Conservation (phyloP, 192 early-diverging fungal genomes). For the Linnemannia hyalina region DNA sequence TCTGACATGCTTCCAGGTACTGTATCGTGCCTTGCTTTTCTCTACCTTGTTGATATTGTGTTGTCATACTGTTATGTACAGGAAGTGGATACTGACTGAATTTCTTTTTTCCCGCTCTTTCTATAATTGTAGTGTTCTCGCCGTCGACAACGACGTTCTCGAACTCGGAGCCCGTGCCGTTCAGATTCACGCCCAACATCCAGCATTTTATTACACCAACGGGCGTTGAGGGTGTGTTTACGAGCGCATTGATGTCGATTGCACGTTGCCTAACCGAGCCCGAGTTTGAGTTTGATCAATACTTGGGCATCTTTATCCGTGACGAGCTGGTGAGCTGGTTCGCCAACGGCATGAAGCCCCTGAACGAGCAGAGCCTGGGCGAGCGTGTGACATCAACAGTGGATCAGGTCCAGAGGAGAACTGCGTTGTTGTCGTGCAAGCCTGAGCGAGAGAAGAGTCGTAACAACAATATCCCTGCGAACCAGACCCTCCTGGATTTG, state of each 20-base stretch:
- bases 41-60: not conserved
- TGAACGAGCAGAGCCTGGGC: conserved; percentile 73
- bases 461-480: conserved; percentile 66
- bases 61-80: not conserved
- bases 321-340: conserved; percentile 93
- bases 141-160: conserved; percentile 64
- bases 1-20: conserved; percentile 88
- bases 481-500: conserved; percentile 92
- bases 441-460: conserved; percentile 79
- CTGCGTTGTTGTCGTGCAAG: conserved; percentile 79
- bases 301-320: conserved; percentile 92
- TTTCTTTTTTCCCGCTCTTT: not conserved
- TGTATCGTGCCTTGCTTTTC: not conserved
- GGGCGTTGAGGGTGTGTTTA: conserved; percentile 95
- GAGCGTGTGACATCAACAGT: conserved; percentile 81
- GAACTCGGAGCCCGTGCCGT: conserved; percentile 91
- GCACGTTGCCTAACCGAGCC: conserved; percentile 85
- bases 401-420: conserved; percentile 76
- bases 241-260: conserved; percentile 86
- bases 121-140: conserved; percentile 54
- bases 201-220: conserved; percentile 94
- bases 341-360: conserved; percentile 67
- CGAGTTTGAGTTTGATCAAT: conserved; percentile 93
- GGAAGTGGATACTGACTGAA: not conserved
- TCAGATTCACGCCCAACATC: conserved; percentile 98